Conservation (phyloP, 768 basidiomycete species). For the Boletus barrowsii region DNA sequence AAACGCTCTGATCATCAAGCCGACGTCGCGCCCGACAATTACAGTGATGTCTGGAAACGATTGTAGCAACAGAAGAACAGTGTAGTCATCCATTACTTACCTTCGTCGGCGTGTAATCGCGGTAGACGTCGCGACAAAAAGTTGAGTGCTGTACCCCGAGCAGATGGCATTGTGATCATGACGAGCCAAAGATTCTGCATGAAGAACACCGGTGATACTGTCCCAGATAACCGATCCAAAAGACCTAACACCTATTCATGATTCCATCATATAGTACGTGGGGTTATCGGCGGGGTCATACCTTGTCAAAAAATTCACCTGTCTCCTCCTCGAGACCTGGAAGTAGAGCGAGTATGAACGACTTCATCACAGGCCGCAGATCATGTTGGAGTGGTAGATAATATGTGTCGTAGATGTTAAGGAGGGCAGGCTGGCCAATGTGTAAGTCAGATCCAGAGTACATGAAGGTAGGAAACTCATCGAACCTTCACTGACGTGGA, state of each 20-base stretch:
- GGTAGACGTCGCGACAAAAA: slow-evolving; percentile 83
- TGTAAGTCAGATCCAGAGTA: neutral
- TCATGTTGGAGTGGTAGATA: slow-evolving; percentile 82
- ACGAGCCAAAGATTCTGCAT: slow-evolving; percentile 94
- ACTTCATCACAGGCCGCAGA: slow-evolving; percentile 89
- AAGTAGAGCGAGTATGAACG: slow-evolving; percentile 88
- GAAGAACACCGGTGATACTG: slow-evolving; percentile 86
- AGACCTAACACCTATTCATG: slow-evolving; percentile 65
- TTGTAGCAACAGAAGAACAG: slow-evolving; percentile 3
- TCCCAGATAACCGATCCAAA: slow-evolving; percentile 77
- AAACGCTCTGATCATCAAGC: slow-evolving; percentile 92
- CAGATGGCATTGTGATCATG: slow-evolving; percentile 84
- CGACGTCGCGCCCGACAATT: slow-evolving; percentile 82
- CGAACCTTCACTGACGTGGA: slow-evolving; percentile 95
- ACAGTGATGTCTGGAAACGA: slow-evolving; percentile 51
- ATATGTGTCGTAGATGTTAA: slow-evolving; percentile 89
- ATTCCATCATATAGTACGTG: slow-evolving; percentile 8
- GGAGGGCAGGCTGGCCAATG: slow-evolving; percentile 64
- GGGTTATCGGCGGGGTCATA: slow-evolving; percentile 17
- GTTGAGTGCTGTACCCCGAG: slow-evolving; percentile 83
- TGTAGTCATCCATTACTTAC: slow-evolving; percentile 35
- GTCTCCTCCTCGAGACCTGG: slow-evolving; percentile 98
- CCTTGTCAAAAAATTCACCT: slow-evolving; percentile 95
- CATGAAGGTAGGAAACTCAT: slow-evolving; percentile 4
- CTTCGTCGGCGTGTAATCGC: slow-evolving; percentile 64